Evolutionary conservation across 352 stramenopile species (phyloP), one percentile per base, ranked within the genome.

Genomic region (Phytophthora cactorum): DNA sequence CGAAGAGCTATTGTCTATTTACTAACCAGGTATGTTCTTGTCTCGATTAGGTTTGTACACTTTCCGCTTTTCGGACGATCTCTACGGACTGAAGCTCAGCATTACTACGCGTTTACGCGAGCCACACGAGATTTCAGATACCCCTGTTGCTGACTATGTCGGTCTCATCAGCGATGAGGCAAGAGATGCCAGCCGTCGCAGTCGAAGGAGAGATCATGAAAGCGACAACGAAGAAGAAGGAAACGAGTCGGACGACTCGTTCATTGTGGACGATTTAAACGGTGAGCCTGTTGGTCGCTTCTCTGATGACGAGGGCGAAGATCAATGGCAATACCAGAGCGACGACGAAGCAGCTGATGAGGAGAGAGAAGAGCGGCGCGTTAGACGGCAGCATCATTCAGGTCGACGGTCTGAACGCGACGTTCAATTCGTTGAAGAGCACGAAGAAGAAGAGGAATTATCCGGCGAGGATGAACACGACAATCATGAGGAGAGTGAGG

Each of bases 1-100:
- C 3, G 45, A 36, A 49, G 5, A 17, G n/a, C 2, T 39, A n/a
- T 29, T 22, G 22, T 44, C 5, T 17, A 25, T 29, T 45, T 59
- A 15, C 46, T 70, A 36, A 47, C 10, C 32, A 7, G 2, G 14
- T 10, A 44, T 45, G 43, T 25, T 43, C 29, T n/a, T 51, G 50
- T 68, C n/a, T 54, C 12, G 15, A 38, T n/a, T 49, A 93, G 85
- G 86, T n/a, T 39, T 72, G 45, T 94, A 94, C 50, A 86, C 75
- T 9, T 94, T 94, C 52, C 70, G 74, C 15, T 91, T 94, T 59
- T 72, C 65, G 2, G 84, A 92, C 51, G 66, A 90, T 53, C 53
- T 88, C 3, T 91, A 86, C 39, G 84, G 82, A 0, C 22, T 88
- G 10, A 82, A 79, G 46, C 65, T 92, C 15, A 84, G 73, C 12